Evolutionary conservation across 179 eudicot genomes (phyloP), one percentile per base, ranked within the genome.

Genomic region (Silene noctiflora): DNA sequence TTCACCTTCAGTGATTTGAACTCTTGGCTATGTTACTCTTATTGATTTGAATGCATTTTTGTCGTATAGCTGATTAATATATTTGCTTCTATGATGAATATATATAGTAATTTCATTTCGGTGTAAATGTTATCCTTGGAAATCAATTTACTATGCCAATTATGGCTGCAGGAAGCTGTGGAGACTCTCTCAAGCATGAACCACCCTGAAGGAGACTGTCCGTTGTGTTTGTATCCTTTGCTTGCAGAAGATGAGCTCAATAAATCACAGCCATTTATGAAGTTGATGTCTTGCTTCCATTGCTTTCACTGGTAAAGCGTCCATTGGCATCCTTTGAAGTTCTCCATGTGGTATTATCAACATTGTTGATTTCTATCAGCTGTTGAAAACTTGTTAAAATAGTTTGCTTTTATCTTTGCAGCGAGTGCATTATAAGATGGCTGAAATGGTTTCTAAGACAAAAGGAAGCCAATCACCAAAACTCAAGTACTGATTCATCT

Each of bases 251-350:
- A 86, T 80, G 84, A 82, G 25, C 70, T 80, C 16, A 66, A 66
- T 84, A 81, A 77, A 33, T 46, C 83, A 12, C 56, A 72, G 78
- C 89, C 96, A 39, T 94, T 89, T 81, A 94, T 94, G 98, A 94
- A 94, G 85, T 83, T 94, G 81, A 94, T 94, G 98, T 94, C 98
- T 70, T 94, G 98, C 87, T 94, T 87, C 76, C 98, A 94, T 78
- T 94, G 98, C 90, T 94, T 94, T 81, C 98, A 94, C 81, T 81
- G 98, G 98, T 92, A 77, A 85, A 44, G 19, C 42, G 62, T 42
- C 51, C 51, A 44, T 44, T 6, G 51, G 33, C 27, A 75, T 62
- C 17, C 69, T 44, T 56, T 58, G 46, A 13, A 55, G 63, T 55
- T 51, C 27, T 71, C 35, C 7, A 53, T 31, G n/a, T 56, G 6